These are phyloP conservation scores for Hypoxylon fuscum DNA, from an alignment of 495 filamentous ascomycete species.

Conservation along the genomic window DNA sequence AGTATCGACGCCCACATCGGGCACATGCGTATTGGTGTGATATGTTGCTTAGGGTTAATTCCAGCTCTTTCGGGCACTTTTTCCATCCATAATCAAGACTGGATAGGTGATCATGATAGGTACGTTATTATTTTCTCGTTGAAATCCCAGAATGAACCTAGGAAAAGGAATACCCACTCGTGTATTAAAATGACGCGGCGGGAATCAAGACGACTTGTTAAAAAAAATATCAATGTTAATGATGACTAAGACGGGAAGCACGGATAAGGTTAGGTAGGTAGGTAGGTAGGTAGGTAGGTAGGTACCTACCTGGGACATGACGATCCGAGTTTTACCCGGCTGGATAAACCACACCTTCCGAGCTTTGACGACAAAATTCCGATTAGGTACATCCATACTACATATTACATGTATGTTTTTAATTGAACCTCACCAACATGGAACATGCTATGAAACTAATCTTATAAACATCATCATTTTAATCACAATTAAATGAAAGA, in stretches of 20 bases:
- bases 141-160: neutral
- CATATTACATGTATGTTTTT: neutral
- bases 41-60: neutral
- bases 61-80: neutral
- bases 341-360: constrained; percentile 12
- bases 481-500: constrained; percentile 3
- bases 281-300: too few species aligned
- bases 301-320: neutral
- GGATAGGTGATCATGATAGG: neutral
- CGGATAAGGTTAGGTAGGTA: too few species aligned
- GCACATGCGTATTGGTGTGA: neutral
- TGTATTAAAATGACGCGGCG: neutral
- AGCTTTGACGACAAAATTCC: constrained; percentile 18
- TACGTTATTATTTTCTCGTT: neutral
- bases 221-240: neutral
- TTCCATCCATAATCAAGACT: neutral
- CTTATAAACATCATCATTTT: constrained; percentile 12
- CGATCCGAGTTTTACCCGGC: neutral
- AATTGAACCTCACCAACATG: neutral
- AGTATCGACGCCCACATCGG: constrained; percentile 3
- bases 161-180: too few species aligned
- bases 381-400: constrained; percentile 2
- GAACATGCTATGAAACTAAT: neutral
- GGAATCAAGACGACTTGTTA: neutral
- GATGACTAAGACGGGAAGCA: constrained; percentile 7